Percentiles rank a stretch among this genome's conserved stretches.
Conservation (phyloP, 441 rosid genomes). For the Omphalea diandra region DNA sequence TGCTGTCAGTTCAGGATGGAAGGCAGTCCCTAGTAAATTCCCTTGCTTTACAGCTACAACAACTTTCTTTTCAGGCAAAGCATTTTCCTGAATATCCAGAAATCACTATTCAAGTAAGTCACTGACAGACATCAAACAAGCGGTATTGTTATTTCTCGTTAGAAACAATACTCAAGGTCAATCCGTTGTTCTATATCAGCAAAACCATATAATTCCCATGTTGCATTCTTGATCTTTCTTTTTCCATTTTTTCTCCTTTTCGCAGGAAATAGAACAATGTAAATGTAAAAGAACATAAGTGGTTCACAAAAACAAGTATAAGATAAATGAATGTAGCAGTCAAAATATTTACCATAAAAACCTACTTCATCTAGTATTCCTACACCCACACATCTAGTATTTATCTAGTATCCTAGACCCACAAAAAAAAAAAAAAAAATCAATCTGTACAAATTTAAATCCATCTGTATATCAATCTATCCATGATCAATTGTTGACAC, state of each 20-base stretch:
- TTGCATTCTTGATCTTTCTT: background rate
- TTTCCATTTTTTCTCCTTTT: background rate
- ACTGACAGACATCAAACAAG: conserved; percentile 8
- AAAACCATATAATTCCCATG: background rate
- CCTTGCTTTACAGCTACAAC: conserved; percentile 82
- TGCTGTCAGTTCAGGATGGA: conserved; percentile 92
- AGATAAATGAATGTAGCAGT: background rate
- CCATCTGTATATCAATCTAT: background rate
- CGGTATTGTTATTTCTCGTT: no score
- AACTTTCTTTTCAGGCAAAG: conserved; percentile 64
- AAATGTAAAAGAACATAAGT: background rate
- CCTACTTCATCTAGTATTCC: background rate
- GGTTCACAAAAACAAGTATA: background rate
- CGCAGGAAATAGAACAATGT: background rate
- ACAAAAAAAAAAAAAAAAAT: background rate
- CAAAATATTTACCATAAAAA: background rate
- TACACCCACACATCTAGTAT: background rate
- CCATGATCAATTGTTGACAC: background rate
- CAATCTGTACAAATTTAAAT: background rate
- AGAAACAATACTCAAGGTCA: background rate
- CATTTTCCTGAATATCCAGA: conserved; percentile 48
- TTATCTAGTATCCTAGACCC: background rate
- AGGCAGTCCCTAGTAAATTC: conserved; percentile 84
- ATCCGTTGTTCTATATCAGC: background rate
- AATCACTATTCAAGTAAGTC: conserved; percentile 5